Evolutionary conservation across 2,329 filamentous ascomycete species (phyloP).

Genomic region (Xylariaceae sp.): DNA sequence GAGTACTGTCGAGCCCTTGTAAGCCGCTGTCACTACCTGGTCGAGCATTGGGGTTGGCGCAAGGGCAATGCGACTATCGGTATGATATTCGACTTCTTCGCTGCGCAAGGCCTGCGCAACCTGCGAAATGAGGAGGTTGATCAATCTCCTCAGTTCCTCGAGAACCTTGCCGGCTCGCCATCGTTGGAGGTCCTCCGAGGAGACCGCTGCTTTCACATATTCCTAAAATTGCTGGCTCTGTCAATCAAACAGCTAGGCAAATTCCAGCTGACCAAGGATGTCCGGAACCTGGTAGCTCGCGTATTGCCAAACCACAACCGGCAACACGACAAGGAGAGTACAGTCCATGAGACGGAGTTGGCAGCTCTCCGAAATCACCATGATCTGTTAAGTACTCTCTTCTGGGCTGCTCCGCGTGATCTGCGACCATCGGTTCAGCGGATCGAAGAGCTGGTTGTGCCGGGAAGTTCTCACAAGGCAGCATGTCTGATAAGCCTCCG

Average conservation of each 20-base stretch:
- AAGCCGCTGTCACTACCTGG: conserved; percentile 54
- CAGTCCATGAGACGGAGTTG: conserved; percentile 51
- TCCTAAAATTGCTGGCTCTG: conserved; percentile 56
- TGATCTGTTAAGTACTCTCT: conserved; percentile 58
- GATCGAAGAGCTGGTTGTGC: conserved; percentile 52
- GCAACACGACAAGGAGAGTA: conserved; percentile 56
- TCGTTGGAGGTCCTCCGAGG: conserved; percentile 42
- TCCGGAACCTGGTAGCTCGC: conserved; percentile 53
- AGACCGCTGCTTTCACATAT: conserved; percentile 60
- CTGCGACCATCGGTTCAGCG: conserved; percentile 45
- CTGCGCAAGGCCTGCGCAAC: conserved; percentile 52
- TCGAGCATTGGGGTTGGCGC: conserved; percentile 59
- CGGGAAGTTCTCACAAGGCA: conserved; percentile 56
- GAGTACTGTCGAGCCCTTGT: conserved; percentile 55
- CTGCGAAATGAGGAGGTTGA: conserved; percentile 58
- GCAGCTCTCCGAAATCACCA: conserved; percentile 61
- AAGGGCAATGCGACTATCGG: conserved; percentile 51
- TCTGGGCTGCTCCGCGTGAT: conserved; percentile 52
- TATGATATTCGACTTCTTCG: conserved; percentile 61
- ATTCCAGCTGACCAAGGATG: conserved; percentile 44
- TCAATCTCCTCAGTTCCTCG: conserved; percentile 53
- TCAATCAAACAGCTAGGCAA: conserved; percentile 45
- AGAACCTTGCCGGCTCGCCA: conserved; percentile 40
- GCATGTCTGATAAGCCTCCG: conserved; percentile 57
- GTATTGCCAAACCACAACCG: conserved; percentile 60